Evolutionary conservation across 1,284 basidiomycete species (phyloP).

Genomic region (Ceraceosorus bombacis): DNA sequence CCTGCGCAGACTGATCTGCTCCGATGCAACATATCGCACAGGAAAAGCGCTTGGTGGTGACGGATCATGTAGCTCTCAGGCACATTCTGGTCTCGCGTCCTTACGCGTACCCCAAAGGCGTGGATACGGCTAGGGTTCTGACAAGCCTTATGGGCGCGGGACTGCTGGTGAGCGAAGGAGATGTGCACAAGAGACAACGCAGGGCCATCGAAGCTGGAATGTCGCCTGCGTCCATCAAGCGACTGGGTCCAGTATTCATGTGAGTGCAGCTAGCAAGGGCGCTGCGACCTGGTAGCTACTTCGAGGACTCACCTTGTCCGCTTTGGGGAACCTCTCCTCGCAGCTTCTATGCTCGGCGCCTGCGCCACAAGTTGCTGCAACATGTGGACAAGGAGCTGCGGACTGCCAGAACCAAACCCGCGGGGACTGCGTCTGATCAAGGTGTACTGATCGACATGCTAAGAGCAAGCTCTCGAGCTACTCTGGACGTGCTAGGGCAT

Average conservation of each 20-base stretch:
- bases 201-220: conserved; percentile 39
- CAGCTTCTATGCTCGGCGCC: not conserved
- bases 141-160: conserved; percentile 33
- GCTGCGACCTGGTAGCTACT: too few species aligned
- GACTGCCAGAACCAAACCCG: too few species aligned
- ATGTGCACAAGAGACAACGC: conserved; percentile 32
- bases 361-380: not conserved
- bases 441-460: not conserved
- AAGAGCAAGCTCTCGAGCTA: conserved; percentile 3
- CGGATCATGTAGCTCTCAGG: not conserved
- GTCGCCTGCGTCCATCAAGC: conserved; percentile 21
- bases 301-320: not conserved
- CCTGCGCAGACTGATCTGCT: not conserved
- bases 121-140: conserved; percentile 18
- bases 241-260: conserved; percentile 29
- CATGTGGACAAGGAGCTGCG: too few species aligned
- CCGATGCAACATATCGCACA: not conserved
- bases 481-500: conserved; percentile 11
- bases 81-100: not conserved
- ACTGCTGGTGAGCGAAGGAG: conserved; percentile 32
- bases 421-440: too few species aligned
- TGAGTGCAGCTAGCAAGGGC: not conserved
- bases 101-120: conserved; percentile 36
- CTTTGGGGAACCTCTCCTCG: not conserved
- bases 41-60: not conserved